Evolutionary conservation across 2,329 filamentous ascomycete genomes (phyloP), one percentile per base, ranked within the genome.

Genomic region (Cryphonectria nitschkei): DNA sequence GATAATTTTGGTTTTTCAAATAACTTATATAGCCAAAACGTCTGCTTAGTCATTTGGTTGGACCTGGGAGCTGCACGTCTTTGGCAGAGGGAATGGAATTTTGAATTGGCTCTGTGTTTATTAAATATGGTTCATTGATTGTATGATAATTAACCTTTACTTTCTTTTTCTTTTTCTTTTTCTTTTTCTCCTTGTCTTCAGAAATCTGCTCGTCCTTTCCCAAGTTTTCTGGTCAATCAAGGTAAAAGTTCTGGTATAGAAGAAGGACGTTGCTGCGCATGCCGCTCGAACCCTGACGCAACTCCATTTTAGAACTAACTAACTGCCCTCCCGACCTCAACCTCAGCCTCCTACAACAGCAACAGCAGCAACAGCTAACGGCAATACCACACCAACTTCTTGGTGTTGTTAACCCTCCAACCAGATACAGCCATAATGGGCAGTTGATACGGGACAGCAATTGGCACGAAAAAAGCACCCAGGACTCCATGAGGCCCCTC

Each of bases 371-470:
- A 9, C n/a, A 4, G 14, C 11, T n/a, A 68, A 68, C 60, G 39
- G 19, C 29, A 60, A 34, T 26, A 62, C 14, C 64, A 54, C 46
- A 46, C 22, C 32, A 22, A 13, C 9, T n/a, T 29, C 26, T 16
- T n/a, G 63, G 19, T 39, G 50, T 9, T 32, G 54, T n/a, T 29
- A 2, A 34, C 13, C 54, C 0, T 32, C 54, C 14, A 19, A 29
- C 34, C 54, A 22, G 34, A 41, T 19, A 22, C 34, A 16, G n/a
- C 32, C 56, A 72, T 56, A 43, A 73, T 70, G 68, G 67, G 64
- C 46, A 65, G 58, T 69, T 70, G 75, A 29, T 4, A 5, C 54
- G 46, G 46, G 50, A 58, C 32, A 56, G 34, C 37, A 22, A 58
- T 26, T 56, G 19, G 8, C 8, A n/a, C 46, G 4, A 56, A 16